A percentile compares a stretch with the other conserved stretches of the same genome.
Conservation (phyloP, 2,329 filamentous ascomycete species). For the Sporothrix variecibatus region DNA sequence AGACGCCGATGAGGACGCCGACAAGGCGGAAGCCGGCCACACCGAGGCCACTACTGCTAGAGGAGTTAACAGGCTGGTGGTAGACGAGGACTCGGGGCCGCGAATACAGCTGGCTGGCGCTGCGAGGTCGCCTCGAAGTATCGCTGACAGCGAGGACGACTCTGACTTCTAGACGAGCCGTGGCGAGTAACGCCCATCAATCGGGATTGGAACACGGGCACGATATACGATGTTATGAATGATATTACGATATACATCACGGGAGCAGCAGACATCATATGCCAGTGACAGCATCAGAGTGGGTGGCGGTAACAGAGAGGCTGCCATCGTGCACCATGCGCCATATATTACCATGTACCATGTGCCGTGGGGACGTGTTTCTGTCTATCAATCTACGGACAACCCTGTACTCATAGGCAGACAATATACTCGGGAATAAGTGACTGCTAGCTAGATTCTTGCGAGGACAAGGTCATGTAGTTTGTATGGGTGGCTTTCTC, state of each 20-base stretch:
- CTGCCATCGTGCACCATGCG: too few species aligned
- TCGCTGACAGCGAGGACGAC: constrained; percentile 32
- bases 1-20: constrained; percentile 15
- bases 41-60: neutral
- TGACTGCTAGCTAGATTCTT: too few species aligned
- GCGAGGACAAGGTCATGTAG: neutral
- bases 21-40: neutral
- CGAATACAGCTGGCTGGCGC: neutral
- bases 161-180: constrained; percentile 23
- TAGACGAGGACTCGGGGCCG: neutral
- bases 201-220: neutral
- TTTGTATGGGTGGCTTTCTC: neutral
- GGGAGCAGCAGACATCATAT: too few species aligned
- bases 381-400: too few species aligned
- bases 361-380: too few species aligned
- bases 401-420: too few species aligned
- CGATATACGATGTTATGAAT: neutral
- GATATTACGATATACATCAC: neutral
- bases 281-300: too few species aligned
- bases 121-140: constrained; percentile 20
- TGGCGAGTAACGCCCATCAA: neutral
- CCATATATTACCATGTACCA: too few species aligned
- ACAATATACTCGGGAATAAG: too few species aligned
- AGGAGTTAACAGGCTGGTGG: neutral
- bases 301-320: too few species aligned